Evolutionary conservation across 148 eudicot genomes (phyloP), one percentile per base, ranked within the genome.

Genomic region (Pouteria glomerata): DNA sequence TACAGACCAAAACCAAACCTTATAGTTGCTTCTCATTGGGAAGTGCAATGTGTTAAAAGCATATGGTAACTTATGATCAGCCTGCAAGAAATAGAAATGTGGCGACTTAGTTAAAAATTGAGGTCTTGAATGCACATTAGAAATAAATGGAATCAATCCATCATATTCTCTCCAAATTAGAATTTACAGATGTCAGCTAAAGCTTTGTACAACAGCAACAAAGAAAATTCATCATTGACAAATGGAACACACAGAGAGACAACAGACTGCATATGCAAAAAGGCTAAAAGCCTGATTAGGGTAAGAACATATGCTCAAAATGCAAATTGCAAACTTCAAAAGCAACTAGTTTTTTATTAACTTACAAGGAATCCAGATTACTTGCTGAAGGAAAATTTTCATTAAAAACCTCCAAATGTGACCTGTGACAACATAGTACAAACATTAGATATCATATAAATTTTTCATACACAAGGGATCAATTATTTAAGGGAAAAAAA

Each of bases 351-450:
- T 15, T n/a, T 23, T 24, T 23, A 21, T 29, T 44, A 64, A 21
- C 19, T 39, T 13, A 51, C 4, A 18, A 18, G 24, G 16, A 57
- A 24, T 31, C 16, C 21, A 39, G 63, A 24, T 57, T 24, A 80
- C 95, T 89, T 76, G 87, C 98, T 75, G 94, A 94, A 41, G 84
- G 84, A 77, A 95, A 95, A 76, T 91, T 91, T 80, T 95, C 99
- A 77, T 95, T 95, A 82, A 91, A 90, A 52, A 95, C 97, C 83
- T 95, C 99, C 89, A 92, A 80, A 44, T 31, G 98, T 89, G 51
- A 95, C 96, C 96, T 89, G 72, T 39, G 60, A 74, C 51, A 72
- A 41, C 68, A 80, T 34, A 64, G 29, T 21, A 24, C 6, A 50
- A 51, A 29, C 21, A 6, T 65, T 50, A 50, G 8, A 44, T 41